Evolutionary conservation across 768 basidiomycete species (phyloP), one percentile per base, ranked within the genome.

Genomic region (Ramaria sp.): DNA sequence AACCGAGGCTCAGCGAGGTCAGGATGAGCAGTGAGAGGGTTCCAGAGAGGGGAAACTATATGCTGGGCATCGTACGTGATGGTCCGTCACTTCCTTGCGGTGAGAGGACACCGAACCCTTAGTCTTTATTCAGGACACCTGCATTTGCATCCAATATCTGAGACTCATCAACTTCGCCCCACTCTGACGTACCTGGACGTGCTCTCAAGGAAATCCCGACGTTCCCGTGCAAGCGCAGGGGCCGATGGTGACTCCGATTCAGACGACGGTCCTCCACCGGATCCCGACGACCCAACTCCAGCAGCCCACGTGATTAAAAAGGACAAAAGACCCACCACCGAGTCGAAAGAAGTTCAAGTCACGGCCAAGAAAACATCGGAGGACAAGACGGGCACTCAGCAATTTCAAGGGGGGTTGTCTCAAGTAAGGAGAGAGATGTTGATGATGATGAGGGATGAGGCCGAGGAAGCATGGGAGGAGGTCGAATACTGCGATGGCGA

Each of bases 161-260:
- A 88, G 70, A 84, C 80, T 0, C 86, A 91, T 64, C 91, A 92
- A 67, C 76, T 92, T 61, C 82, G 89, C 46, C 90, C 90, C 9
- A 84, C 86, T 2, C 69, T 91, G 62, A 88, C 86, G 17, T 88
- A 92, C 70, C 74, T 92, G 60, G 91, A 92, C 66, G 69, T 80
- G 58, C 66, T 85, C 54, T 81, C 83, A 22, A 81, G 81, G 38
- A 88, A 84, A 71, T 79, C 75, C 62, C 80, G 78, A 48, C 72
- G 74, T 20, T 71, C 72, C 41, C 66, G 69, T 12, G 34, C 27
- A 42, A 27, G 19, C 20, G 47, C 27, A 1, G 77, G 67, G 13
- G 69, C 63, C 34, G 81, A 75, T 7, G 79, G 77, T 3, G 88
- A 84, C 56, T 83, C 83, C 1, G 88, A 90, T 46, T 83, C 82